Conservation (phyloP, 352 stramenopile genomes). For the Phytophthora crassamura region DNA sequence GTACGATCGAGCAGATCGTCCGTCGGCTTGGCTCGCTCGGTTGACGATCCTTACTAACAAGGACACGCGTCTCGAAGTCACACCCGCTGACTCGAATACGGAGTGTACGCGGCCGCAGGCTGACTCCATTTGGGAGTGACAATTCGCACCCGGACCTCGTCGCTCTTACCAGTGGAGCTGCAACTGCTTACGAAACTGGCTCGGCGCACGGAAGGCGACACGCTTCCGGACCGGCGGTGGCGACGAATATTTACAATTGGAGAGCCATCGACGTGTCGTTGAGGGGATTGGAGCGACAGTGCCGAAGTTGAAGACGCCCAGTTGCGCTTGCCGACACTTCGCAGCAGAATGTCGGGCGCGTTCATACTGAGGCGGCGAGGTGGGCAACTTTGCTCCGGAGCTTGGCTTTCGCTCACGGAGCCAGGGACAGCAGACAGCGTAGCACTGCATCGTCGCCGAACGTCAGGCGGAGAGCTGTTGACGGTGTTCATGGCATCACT, state of each 20-base stretch:
- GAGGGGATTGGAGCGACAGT: constrained; percentile 48
- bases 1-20: no score
- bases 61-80: constrained; percentile 13
- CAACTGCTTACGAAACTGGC: constrained; percentile 34
- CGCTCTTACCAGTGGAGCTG: constrained; percentile 29
- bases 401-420: not conserved
- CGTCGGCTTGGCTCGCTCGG: no score
- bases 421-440: constrained; percentile 11
- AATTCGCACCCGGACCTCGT: constrained; percentile 32
- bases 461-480: constrained; percentile 34
- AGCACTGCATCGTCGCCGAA: constrained; percentile 32
- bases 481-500: constrained; percentile 38
- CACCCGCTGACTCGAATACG: constrained; percentile 24
- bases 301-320: constrained; percentile 54
- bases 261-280: constrained; percentile 32
- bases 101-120: constrained; percentile 28
- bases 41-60: no score
- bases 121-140: constrained; percentile 25
- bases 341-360: constrained; percentile 49
- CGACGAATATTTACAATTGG: constrained; percentile 30
- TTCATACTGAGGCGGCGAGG: constrained; percentile 29
- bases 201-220: constrained; percentile 25
- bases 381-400: constrained; percentile 2
- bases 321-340: constrained; percentile 49
- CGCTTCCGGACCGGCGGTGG: constrained; percentile 17